Percentiles rank a stretch among this genome's conserved stretches.
phyloP scores from a whole-genome alignment of 2,329 filamentous ascomycete species.

The Alternaria viburni region DNA sequence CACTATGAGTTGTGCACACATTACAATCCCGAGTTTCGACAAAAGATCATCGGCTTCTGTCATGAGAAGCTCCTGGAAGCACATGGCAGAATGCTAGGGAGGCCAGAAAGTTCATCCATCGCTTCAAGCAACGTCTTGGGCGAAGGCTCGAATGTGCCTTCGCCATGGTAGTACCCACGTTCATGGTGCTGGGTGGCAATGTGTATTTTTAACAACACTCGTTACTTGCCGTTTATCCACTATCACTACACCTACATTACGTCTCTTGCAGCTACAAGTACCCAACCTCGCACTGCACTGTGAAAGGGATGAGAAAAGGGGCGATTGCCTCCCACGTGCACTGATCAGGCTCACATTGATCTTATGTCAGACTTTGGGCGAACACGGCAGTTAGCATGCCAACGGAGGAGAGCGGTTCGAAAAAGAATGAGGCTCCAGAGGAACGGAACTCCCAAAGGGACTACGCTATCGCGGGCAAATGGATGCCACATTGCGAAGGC shows the following conservation, averaged over 20 bases:
- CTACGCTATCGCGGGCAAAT: background rate
- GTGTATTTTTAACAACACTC: no score
- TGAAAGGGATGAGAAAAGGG: background rate
- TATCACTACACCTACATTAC: background rate
- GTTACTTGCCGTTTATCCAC: no score
- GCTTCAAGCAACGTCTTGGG: background rate
- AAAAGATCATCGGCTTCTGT: background rate
- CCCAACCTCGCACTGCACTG: background rate
- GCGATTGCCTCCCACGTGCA: background rate
- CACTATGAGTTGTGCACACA: background rate
- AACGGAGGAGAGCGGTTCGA: background rate
- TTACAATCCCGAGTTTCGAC: background rate
- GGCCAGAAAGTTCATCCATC: accelerated
- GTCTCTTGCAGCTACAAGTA: background rate
- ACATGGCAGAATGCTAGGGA: background rate
- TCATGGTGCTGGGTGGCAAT: no score
- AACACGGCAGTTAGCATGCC: background rate
- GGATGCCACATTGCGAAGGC: background rate
- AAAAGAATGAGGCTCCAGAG: background rate
- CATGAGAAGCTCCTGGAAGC: background rate
- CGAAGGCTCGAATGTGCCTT: background rate
- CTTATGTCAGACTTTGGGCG: background rate
- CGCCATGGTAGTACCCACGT: background rate
- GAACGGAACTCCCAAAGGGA: background rate
- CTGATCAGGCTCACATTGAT: background rate